Conservation (phyloP, 306 rosid genomes). For the Abrus pulchellus region DNA sequence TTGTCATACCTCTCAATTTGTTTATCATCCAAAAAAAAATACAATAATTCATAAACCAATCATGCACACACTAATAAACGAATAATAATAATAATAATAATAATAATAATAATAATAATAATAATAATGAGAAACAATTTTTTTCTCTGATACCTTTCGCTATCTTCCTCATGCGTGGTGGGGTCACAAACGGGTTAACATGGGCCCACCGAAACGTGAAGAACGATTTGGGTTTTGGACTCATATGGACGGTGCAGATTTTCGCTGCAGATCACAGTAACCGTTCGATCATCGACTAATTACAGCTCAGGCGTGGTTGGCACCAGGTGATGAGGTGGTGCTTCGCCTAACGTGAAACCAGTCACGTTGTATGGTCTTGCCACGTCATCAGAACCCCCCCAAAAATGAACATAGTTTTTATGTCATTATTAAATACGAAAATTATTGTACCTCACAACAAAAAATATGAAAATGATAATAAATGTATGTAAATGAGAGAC, state of each 20-base stretch:
- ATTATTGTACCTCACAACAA: neutral
- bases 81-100: neutral
- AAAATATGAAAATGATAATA: too few species aligned
- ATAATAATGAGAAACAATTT: neutral
- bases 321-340: slow-evolving; percentile 45
- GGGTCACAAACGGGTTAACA: neutral
- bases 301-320: slow-evolving; percentile 78
- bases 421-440: neutral
- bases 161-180: too few species aligned
- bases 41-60: neutral
- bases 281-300: slow-evolving; percentile 62
- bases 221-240: slow-evolving; percentile 49
- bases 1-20: neutral
- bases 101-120: neutral
- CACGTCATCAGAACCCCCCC: slow-evolving; percentile 60
- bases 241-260: slow-evolving; percentile 49
- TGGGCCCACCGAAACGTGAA: slow-evolving; percentile 56
- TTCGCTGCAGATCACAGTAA: neutral
- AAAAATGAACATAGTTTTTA: neutral
- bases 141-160: neutral
- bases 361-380: slow-evolving; percentile 66
- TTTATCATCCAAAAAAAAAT: neutral
- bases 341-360: slow-evolving; percentile 66
- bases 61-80: neutral
- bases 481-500: neutral